Evolutionary conservation across 495 filamentous ascomycete species (phyloP).

Genomic region (Annulohypoxylon maeteangense): DNA sequence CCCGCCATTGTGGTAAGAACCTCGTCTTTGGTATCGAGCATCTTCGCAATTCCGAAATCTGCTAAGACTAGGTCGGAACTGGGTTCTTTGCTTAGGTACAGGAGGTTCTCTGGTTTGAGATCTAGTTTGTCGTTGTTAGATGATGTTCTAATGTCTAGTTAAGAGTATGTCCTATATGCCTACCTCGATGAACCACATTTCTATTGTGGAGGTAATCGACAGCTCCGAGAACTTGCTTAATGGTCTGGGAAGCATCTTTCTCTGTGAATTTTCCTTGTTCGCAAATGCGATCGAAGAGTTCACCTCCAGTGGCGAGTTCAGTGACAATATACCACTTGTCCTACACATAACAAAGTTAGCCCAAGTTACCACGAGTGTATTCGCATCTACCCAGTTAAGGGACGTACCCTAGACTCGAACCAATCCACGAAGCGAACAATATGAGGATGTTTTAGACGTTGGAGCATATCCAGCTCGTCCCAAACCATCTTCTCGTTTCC

Average conservation of each 20-base stretch:
- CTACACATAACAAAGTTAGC: constrained; percentile 57
- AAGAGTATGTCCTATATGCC: constrained; percentile 28
- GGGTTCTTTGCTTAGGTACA: constrained; percentile 83
- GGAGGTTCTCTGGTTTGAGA: constrained; percentile 97
- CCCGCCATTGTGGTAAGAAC: constrained; percentile 98
- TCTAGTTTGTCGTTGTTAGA: constrained; percentile 63
- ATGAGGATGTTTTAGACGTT: constrained; percentile 88
- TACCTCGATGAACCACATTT: constrained; percentile 96
- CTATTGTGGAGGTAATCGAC: constrained; percentile 95
- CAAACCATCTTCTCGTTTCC: constrained; percentile 99
- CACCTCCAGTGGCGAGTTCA: constrained; percentile 93
- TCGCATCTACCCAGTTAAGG: background rate
- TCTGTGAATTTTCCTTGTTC: constrained; percentile 99
- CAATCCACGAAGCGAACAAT: constrained; percentile 99
- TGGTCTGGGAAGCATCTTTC: constrained; percentile 96
- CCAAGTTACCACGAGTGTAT: background rate
- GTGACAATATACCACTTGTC: constrained; percentile 99
- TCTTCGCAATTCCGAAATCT: constrained; percentile 99
- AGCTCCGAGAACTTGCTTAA: constrained; percentile 92
- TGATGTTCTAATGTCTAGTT: background rate
- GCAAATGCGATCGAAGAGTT: constrained; percentile 98
- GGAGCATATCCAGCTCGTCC: constrained; percentile 93
- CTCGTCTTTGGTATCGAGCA: constrained; percentile 88
- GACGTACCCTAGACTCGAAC: constrained; percentile 91
- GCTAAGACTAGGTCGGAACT: constrained; percentile 91